phyloP scores from a whole-genome alignment of 768 basidiomycete species.

The Trametes elegans region DNA sequence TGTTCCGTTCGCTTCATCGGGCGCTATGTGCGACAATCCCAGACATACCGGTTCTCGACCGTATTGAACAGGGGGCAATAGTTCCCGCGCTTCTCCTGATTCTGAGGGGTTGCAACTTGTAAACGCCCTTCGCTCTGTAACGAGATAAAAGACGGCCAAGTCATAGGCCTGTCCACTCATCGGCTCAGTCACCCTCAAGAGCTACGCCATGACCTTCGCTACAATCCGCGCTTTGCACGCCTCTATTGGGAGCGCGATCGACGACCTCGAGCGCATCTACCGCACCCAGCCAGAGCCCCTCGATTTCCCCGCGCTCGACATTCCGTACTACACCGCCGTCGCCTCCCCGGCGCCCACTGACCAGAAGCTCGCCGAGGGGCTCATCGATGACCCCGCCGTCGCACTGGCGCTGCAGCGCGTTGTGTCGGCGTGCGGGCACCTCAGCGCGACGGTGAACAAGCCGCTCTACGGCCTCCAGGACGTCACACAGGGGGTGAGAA shows the following conservation, averaged over 20 bases:
- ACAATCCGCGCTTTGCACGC: conserved; percentile 59
- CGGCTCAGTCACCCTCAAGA: no score
- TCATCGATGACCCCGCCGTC: conserved; percentile 59
- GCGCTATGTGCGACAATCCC: no score
- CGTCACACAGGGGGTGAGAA: conserved; percentile 56
- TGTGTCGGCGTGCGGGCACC: conserved; percentile 67
- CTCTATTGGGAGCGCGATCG: conserved; percentile 62
- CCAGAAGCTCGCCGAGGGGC: conserved; percentile 39
- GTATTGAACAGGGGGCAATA: no score
- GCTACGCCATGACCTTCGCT: conserved; percentile 51
- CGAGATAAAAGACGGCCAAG: no score
- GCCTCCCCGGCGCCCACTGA: neutral
- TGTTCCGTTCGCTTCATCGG: no score
- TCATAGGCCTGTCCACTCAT: no score
- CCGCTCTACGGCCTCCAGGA: conserved; percentile 71
- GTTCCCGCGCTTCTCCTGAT: no score
- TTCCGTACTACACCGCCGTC: conserved; percentile 6
- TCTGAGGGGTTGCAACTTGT: no score
- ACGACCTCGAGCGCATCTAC: conserved; percentile 61
- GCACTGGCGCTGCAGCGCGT: conserved; percentile 58
- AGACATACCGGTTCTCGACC: no score
- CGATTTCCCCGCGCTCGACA: conserved; percentile 11
- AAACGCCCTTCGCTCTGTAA: no score
- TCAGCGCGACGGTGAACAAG: conserved; percentile 59
- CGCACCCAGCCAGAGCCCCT: neutral